Evolutionary conservation across 2,329 filamentous ascomycete species (phyloP), one percentile per base, ranked within the genome.

Genomic region (Hypoxylon sp.): DNA sequence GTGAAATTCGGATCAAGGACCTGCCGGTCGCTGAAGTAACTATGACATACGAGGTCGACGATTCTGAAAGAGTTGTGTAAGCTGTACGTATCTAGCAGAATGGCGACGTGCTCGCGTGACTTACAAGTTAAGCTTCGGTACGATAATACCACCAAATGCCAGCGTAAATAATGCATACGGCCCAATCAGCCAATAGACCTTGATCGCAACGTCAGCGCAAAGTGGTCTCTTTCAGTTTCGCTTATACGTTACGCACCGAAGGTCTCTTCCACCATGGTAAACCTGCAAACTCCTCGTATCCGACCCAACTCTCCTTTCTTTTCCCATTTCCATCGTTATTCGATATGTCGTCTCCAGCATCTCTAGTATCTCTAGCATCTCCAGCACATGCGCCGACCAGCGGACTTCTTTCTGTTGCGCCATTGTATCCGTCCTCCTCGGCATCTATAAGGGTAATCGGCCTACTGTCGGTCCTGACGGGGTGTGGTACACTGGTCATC

Each of bases 101-200:
- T 28, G 6, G n/a, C n/a, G 32, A 13, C 39, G 22, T n/a, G 41
- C 34, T 51, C 22, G 43, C 22, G 6, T 52, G 56, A 71, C 84
- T 76, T 78, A 87, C 78, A 97, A 80, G 73, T 97, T 97, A 65
- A 97, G 83, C 76, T 91, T 95, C 8, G 94, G 94, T 7, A 97
- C 92, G 6, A 95, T 82, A 6, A 92, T 86, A 59, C 92, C 93
- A 30, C 94, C 95, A 76, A 95, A 94, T 0, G 94, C 93, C 56
- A 96, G 81, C 0, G 93, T 92, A 74, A 93, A 94, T 46, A 97
- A 78, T 58, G 91, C 83, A 77, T 94, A 95, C 0, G 93, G 91
- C 0, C 86, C 87, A 6, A 98, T 77, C 4, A 98, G 83, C 92
- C 93, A 98, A 77, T 84, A 92, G 54, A 96, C 87, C 91, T 92